Evolutionary conservation across 23 red algal genomes (phyloP).

Genomic region (Gracilaria caudata): DNA sequence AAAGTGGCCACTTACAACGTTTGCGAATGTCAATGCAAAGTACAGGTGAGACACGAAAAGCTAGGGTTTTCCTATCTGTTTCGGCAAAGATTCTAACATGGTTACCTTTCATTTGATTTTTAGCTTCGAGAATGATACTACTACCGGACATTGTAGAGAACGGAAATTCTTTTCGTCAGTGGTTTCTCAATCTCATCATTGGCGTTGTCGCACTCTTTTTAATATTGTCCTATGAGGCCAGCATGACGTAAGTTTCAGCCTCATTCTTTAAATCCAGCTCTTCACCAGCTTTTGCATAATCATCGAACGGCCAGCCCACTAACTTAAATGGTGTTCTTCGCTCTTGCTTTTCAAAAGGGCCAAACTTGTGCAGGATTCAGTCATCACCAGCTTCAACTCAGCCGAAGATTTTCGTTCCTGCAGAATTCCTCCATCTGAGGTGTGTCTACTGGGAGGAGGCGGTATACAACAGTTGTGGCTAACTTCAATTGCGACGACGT

Average conservation of each 20-base stretch:
- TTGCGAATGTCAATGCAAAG: not conserved
- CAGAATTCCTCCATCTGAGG: slow-evolving; percentile 21
- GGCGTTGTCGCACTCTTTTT: slow-evolving; percentile 27
- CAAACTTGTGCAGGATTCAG: slow-evolving; percentile 25
- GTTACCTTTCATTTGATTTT: not conserved
- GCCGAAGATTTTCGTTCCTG: slow-evolving; percentile 30
- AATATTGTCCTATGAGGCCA: slow-evolving; percentile 27
- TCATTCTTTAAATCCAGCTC: not conserved
- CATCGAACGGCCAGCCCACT: no score
- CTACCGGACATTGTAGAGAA: not conserved
- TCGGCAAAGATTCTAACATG: not conserved
- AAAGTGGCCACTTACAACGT: not conserved
- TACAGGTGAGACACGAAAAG: not conserved
- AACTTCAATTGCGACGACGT: not conserved
- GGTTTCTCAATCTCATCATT: slow-evolving; percentile 54
- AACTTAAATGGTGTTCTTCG: no score
- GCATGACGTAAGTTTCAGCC: slow-evolving; percentile 35
- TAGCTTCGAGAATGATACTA: not conserved
- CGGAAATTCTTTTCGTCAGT: slow-evolving; percentile 7
- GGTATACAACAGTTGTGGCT: slow-evolving; percentile 30
- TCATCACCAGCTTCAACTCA: not conserved
- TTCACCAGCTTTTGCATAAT: no score
- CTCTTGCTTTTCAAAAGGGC: slow-evolving; percentile 20
- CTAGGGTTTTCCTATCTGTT: not conserved
- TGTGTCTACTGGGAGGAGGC: slow-evolving; percentile 30